These are phyloP conservation scores for Alternaria brassicae DNA, from an alignment of 2,329 filamentous ascomycete genomes.

Conservation along the genomic window DNA sequence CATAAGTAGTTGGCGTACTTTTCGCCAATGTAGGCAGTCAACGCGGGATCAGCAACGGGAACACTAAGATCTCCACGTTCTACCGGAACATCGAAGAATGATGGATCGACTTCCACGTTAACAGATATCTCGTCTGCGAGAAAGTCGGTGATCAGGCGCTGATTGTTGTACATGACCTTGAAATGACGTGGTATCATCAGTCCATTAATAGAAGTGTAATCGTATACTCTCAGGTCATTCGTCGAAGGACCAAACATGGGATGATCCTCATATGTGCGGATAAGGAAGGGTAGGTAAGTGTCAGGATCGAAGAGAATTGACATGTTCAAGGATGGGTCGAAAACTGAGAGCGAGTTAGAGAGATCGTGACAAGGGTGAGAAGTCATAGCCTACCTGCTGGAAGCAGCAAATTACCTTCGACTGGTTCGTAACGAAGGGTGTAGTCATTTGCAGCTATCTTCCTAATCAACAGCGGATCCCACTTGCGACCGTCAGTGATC, in stretches of 20 bases:
- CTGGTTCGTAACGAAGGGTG: not conserved
- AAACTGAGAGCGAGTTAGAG: not conserved
- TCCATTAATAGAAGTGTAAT: not conserved
- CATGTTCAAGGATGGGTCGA: not conserved
- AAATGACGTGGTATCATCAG: not conserved
- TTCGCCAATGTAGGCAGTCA: not conserved
- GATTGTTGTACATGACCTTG: not conserved
- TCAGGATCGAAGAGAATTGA: slow-evolving; percentile 5
- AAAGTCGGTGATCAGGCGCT: not conserved
- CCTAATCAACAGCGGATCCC: not conserved
- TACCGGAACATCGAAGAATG: not conserved
- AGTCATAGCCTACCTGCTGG: not conserved
- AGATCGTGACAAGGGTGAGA: not conserved
- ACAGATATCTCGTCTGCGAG: not conserved
- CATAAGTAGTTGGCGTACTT: not conserved
- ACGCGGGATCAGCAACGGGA: not conserved
- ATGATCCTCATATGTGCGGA: slow-evolving; percentile 6
- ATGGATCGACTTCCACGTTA: not conserved
- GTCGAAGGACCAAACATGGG: slow-evolving; percentile 2
- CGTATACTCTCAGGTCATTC: not conserved
- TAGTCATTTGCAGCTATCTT: not conserved
- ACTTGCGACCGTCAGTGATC: not conserved
- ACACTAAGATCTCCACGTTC: not conserved
- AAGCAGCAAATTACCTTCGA: not conserved
- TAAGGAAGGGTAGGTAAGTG: slow-evolving; percentile 1